A percentile compares a stretch with the other conserved stretches of the same genome.
phyloP scores from a whole-genome alignment of 805 yeast genomes.

The Tetrapisispora nanseiensis region DNA sequence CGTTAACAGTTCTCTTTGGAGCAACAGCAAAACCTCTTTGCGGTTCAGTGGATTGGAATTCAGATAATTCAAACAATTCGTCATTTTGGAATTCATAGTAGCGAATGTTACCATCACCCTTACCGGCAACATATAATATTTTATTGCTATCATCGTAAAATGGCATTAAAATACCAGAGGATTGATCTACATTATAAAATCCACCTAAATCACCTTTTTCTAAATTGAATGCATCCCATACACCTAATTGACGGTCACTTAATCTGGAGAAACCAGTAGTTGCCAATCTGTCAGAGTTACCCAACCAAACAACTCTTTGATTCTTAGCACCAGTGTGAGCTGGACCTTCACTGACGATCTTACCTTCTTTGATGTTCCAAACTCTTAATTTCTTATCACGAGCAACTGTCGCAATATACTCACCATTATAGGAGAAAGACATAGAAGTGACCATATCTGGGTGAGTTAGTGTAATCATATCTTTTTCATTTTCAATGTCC shows the following conservation, averaged over 20 bases:
- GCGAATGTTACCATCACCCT: slow-evolving; percentile 96
- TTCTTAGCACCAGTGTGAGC: slow-evolving; percentile 93
- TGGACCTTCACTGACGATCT: slow-evolving; percentile 68
- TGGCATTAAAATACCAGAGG: slow-evolving; percentile 92
- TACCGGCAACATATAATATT: slow-evolving; percentile 84
- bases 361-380: slow-evolving; percentile 79
- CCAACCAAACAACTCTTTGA: slow-evolving; percentile 83
- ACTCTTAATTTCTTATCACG: slow-evolving; percentile 85
- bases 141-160: slow-evolving; percentile 73
- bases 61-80: slow-evolving; percentile 74
- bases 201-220: slow-evolving; percentile 83
- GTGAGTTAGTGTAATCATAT: slow-evolving; percentile 65
- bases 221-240: slow-evolving; percentile 78
- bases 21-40: slow-evolving; percentile 93
- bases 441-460: slow-evolving; percentile 89
- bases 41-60: slow-evolving; percentile 79
- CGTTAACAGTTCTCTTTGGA: slow-evolving; percentile 72
- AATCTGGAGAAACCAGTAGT: slow-evolving; percentile 92
- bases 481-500: slow-evolving; percentile 72
- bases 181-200: slow-evolving; percentile 73
- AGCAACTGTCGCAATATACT: slow-evolving; percentile 75
- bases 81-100: slow-evolving; percentile 86
- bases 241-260: slow-evolving; percentile 89
- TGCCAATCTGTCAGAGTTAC: slow-evolving; percentile 70
- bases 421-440: slow-evolving; percentile 84